phyloP scores from a whole-genome alignment of 2,329 filamentous ascomycete genomes.

The Cordyceps farinosa region DNA sequence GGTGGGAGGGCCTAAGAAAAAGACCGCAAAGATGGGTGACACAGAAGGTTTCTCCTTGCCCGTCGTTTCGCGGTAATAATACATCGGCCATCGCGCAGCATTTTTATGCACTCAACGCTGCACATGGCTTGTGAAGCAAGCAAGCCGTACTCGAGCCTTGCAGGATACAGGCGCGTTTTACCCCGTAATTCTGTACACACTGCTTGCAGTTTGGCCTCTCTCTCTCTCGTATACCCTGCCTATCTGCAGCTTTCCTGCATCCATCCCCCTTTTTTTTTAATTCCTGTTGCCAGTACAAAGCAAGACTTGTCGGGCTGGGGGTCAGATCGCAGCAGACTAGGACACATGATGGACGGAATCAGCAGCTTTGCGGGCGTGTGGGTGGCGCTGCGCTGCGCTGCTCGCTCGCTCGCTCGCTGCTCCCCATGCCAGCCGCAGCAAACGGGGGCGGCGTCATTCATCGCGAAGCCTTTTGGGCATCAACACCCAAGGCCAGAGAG shows the following conservation, averaged over 20 bases:
- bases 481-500: not conserved
- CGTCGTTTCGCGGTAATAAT: too few species aligned
- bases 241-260: not conserved
- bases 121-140: not conserved
- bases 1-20: too few species aligned
- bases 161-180: not conserved
- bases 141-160: slow-evolving; percentile 8
- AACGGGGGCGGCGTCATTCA: slow-evolving; percentile 1
- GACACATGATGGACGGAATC: slow-evolving; percentile 15
- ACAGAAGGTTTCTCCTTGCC: too few species aligned
- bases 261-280: not conserved
- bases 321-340: slow-evolving; percentile 12
- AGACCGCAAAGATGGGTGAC: too few species aligned
- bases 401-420: too few species aligned
- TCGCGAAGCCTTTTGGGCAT: not conserved
- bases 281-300: not conserved
- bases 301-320: not conserved
- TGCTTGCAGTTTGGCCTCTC: not conserved
- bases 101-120: not conserved
- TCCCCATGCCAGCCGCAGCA: not conserved
- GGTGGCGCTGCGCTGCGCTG: slow-evolving; percentile 7
- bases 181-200: not conserved
- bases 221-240: not conserved
- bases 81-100: too few species aligned
- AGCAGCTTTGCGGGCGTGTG: slow-evolving; percentile 9